Evolutionary conservation across 345 rosid genomes (phyloP).

Genomic region (Lepidium sativum): DNA sequence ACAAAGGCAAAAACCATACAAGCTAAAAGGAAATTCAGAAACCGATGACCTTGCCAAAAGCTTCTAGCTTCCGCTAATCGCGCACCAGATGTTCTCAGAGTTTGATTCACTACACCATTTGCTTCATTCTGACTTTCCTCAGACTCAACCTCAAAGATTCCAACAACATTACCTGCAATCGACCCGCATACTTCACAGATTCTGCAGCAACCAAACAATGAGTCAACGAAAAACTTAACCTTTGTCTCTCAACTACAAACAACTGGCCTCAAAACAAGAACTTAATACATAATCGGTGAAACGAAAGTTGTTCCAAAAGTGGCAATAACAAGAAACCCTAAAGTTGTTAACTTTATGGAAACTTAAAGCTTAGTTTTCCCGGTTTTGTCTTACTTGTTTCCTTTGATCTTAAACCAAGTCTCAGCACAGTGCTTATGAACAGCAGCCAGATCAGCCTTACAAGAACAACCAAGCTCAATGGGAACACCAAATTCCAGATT

Average conservation of each 20-base stretch:
- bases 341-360: not conserved
- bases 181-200: constrained; percentile 96
- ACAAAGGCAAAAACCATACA: constrained; percentile 94
- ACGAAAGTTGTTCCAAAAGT: not conserved
- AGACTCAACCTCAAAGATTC: constrained; percentile 39
- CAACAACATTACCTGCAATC: constrained; percentile 55
- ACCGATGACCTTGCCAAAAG: constrained; percentile 80
- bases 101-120: constrained; percentile 27
- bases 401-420: constrained; percentile 85
- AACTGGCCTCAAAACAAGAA: not conserved
- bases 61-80: constrained; percentile 35
- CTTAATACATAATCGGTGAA: not conserved
- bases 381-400: constrained; percentile 53
- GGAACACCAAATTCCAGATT: constrained; percentile 56
- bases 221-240: not conserved
- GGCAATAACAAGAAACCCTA: not conserved
- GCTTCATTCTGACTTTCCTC: constrained; percentile 40
- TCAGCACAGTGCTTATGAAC: constrained; percentile 88
- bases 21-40: constrained; percentile 81
- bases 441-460: constrained; percentile 82
- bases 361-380: not conserved
- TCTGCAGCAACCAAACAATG: constrained; percentile 34
- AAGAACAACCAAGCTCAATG: constrained; percentile 78
- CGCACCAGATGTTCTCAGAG: constrained; percentile 19
- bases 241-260: not conserved